A percentile compares a stretch with the other conserved stretches of the same genome.
Evolutionary conservation across 2,329 filamentous ascomycete genomes (phyloP).

Genomic region (Botrytis elliptica): DNA sequence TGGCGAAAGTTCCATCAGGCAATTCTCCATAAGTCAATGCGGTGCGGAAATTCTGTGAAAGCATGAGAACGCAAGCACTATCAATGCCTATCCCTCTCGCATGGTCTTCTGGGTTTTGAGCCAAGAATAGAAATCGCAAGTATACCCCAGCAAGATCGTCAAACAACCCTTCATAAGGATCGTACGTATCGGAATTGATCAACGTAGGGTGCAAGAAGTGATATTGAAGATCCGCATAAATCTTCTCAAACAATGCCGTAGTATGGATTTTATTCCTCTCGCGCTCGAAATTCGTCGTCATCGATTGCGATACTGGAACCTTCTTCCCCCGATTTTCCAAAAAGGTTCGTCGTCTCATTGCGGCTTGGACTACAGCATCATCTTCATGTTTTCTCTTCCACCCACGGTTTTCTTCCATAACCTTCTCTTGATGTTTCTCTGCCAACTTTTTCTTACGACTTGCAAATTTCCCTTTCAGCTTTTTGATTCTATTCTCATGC

Average conservation of each 20-base stretch:
- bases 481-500: neutral
- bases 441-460: neutral
- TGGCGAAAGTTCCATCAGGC: neutral
- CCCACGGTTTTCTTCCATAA: neutral
- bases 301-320: neutral
- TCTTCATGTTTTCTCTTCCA: slow-evolving; percentile 17
- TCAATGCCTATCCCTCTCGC: neutral
- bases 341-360: neutral
- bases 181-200: slow-evolving; percentile 5
- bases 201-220: slow-evolving; percentile 11
- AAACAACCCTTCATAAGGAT: neutral
- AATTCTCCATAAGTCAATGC: slow-evolving; percentile 2
- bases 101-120: neutral
- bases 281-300: neutral
- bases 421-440: neutral
- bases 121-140: neutral
- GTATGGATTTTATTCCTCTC: neutral
- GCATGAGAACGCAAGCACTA: slow-evolving; percentile 12
- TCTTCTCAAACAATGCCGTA: neutral
- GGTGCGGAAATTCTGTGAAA: neutral
- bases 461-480: neutral
- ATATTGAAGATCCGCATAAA: slow-evolving; percentile 9
- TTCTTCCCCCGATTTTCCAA: neutral
- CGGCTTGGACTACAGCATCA: neutral
- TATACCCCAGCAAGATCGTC: neutral